Percentiles rank a stretch among this genome's conserved stretches.
Conservation (phyloP, 225 moss, liverwort and hornwort species). For the Bryoerythrophyllum caledonicum region DNA sequence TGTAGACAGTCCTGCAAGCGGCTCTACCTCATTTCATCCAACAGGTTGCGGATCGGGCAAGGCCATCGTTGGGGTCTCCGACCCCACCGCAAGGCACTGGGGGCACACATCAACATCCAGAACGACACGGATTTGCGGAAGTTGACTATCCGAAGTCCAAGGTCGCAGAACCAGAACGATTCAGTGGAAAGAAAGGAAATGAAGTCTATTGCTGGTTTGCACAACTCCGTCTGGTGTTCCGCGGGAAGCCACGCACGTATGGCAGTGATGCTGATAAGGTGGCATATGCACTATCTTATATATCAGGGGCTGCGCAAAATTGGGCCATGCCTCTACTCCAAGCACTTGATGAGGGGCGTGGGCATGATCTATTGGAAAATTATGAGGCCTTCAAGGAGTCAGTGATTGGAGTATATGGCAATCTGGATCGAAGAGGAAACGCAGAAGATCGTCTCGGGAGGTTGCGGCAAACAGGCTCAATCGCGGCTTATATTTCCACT, state of each 20-base stretch:
- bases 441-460: not conserved
- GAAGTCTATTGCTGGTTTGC: not conserved
- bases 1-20: too few species aligned
- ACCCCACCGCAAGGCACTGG: too few species aligned
- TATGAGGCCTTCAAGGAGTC: not conserved
- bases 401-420: not conserved
- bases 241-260: not conserved
- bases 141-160: constrained; percentile 9
- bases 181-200: not conserved
- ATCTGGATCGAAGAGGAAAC: not conserved
- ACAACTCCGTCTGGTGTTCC: not conserved
- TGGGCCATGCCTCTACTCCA: too few species aligned
- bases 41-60: too few species aligned
- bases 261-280: not conserved
- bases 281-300: not conserved
- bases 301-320: too few species aligned
- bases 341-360: constrained; percentile 4
- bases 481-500: not conserved
- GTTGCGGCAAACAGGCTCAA: not conserved
- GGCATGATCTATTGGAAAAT: not conserved
- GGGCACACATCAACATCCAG: too few species aligned
- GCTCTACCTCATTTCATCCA: too few species aligned
- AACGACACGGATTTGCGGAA: too few species aligned
- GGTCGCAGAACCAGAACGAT: not conserved
- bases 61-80: too few species aligned